These are phyloP conservation scores for Bacidia rubella DNA, from an alignment of 495 filamentous ascomycete genomes.

Conservation along the genomic window DNA sequence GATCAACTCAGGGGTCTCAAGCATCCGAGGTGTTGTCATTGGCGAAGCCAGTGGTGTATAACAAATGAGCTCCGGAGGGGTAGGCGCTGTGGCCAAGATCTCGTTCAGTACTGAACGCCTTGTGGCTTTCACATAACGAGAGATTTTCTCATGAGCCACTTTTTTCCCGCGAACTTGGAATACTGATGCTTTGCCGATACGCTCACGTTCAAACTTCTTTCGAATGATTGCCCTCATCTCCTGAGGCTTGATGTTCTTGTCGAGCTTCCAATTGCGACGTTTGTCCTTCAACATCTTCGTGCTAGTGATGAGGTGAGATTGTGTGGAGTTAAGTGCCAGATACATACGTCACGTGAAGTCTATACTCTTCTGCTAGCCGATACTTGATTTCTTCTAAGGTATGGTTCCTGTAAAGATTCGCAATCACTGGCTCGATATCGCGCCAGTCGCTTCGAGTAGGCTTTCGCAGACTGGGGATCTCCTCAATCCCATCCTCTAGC, in stretches of 20 bases:
- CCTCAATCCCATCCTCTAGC: too few species aligned
- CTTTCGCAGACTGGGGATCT: too few species aligned
- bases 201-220: neutral
- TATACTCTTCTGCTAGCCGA: neutral
- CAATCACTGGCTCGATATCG: neutral
- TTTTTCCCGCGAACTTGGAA: neutral
- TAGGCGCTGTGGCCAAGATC: too few species aligned
- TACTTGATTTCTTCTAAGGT: neutral
- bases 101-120: too few species aligned
- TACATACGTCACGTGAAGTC: neutral
- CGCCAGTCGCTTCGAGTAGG: neutral
- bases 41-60: neutral
- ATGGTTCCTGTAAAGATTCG: neutral
- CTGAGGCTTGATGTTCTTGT: neutral
- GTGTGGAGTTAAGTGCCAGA: neutral
- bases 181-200: neutral
- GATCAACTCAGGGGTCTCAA: neutral
- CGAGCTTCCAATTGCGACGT: neutral
- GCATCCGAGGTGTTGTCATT: neutral
- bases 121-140: neutral
- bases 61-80: neutral
- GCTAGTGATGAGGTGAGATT: neutral
- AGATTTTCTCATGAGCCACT: neutral
- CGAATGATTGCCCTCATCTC: neutral
- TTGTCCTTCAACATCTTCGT: neutral